Percentiles rank a stretch among this genome's conserved stretches.
phyloP scores from a whole-genome alignment of 441 rosid genomes.

The Rhodomyrtus psidioides region DNA sequence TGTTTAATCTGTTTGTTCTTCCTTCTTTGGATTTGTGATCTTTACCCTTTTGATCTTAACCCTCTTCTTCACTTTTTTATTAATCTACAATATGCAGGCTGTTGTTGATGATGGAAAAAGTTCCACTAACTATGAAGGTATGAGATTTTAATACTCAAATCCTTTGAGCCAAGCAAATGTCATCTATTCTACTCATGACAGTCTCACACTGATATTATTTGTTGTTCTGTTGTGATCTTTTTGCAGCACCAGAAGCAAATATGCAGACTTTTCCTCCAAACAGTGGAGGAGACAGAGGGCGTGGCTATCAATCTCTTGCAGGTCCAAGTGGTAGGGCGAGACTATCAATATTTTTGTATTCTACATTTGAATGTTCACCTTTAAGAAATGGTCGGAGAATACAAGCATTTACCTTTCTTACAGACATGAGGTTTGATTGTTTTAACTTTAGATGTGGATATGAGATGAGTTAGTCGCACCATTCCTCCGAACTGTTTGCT shows the following conservation, averaged over 20 bases:
- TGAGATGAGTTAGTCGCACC: neutral
- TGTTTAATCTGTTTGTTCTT: neutral
- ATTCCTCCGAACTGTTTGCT: neutral
- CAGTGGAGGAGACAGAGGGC: constrained; percentile 36
- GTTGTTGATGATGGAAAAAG: constrained; percentile 51
- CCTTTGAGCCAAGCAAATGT: neutral
- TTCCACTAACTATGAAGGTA: constrained; percentile 46
- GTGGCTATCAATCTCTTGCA: constrained; percentile 72
- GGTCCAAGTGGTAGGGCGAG: constrained; percentile 48
- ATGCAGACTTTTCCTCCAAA: constrained; percentile 69
- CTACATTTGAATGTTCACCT: neutral
- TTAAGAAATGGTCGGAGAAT: neutral
- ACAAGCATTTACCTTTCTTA: neutral
- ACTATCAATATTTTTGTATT: neutral
- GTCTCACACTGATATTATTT: neutral
- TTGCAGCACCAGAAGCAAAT: constrained; percentile 65
- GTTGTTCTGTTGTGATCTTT: constrained; percentile 7
- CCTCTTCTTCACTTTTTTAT: neutral
- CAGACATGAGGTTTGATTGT: neutral
- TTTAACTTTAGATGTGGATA: neutral
- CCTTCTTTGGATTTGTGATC: neutral
- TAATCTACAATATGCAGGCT: constrained; percentile 34
- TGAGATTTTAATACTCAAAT: neutral
- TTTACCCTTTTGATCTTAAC: neutral
- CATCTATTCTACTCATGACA: neutral